Evolutionary conservation across 2,329 filamentous ascomycete genomes (phyloP).

Genomic region (Lanzia echinophila): DNA sequence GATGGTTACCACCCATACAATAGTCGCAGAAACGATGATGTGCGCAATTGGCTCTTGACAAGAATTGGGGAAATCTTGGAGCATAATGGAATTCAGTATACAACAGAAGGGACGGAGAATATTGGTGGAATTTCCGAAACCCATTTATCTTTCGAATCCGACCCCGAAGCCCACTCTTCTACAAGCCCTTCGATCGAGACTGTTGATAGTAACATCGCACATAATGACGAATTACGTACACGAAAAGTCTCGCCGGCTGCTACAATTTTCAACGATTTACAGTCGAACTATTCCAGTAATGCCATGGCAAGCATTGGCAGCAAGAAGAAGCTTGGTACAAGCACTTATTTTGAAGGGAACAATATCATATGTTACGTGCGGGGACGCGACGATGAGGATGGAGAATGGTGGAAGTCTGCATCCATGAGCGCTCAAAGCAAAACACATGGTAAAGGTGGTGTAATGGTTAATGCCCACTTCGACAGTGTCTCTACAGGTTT

Average conservation of each 20-base stretch:
- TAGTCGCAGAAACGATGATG: conserved; percentile 71
- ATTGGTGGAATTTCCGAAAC: background rate
- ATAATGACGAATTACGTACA: conserved; percentile 14
- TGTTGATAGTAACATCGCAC: background rate
- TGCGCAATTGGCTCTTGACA: conserved; percentile 67
- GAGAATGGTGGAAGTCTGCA: conserved; percentile 62
- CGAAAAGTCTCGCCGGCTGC: conserved; percentile 34
- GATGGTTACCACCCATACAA: conserved; percentile 82
- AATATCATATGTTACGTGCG: conserved; percentile 91
- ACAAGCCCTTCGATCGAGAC: background rate
- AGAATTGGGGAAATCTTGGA: conserved; percentile 65
- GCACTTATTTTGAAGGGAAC: conserved; percentile 82
- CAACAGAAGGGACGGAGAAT: conserved; percentile 29
- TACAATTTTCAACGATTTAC: conserved; percentile 71
- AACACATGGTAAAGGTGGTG: conserved; percentile 60
- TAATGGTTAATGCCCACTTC: conserved; percentile 91
- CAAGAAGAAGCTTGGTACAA: conserved; percentile 33
- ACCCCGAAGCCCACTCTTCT: conserved; percentile 12
- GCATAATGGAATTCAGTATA: conserved; percentile 48
- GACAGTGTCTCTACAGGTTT: conserved; percentile 83
- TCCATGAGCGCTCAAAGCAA: conserved; percentile 29
- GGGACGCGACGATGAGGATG: conserved; percentile 65
- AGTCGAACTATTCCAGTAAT: conserved; percentile 71
- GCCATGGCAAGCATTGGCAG: conserved; percentile 35
- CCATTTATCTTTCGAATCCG: background rate